Evolutionary conservation across 2,329 filamentous ascomycete species (phyloP).

Genomic region (Penicillium polonicum): DNA sequence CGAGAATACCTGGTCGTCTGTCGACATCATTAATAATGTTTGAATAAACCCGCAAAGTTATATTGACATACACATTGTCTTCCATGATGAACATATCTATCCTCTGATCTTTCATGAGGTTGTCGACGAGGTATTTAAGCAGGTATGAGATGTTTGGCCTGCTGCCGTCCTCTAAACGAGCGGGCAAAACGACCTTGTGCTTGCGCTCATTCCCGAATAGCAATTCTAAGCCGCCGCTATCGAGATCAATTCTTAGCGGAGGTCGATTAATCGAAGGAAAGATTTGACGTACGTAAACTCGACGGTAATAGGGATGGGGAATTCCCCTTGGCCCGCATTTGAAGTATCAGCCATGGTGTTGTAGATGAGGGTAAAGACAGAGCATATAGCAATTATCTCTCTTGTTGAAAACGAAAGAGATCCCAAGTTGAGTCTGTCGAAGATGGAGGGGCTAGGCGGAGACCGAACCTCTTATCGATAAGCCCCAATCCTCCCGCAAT

Average conservation of each 20-base stretch:
- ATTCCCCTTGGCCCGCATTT: constrained; percentile 14
- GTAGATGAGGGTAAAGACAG: background rate
- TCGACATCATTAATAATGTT: constrained; percentile 17
- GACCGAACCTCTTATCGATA: constrained; percentile 40
- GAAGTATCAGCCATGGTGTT: constrained; percentile 9
- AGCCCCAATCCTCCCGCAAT: constrained; percentile 27
- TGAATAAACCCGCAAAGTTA: background rate
- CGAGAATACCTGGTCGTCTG: constrained; percentile 91
- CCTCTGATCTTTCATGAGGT: constrained; percentile 79
- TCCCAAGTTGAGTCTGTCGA: background rate
- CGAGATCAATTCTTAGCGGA: constrained; percentile 10
- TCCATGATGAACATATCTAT: constrained; percentile 90
- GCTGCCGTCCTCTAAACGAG: constrained; percentile 57
- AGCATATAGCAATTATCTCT: background rate
- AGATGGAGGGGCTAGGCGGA: constrained; percentile 18
- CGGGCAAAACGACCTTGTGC: constrained; percentile 68
- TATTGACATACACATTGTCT: constrained; percentile 71
- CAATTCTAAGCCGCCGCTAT: constrained; percentile 87
- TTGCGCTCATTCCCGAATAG: constrained; percentile 82
- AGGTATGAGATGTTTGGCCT: constrained; percentile 71
- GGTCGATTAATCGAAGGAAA: constrained; percentile 1
- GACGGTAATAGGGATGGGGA: constrained; percentile 60
- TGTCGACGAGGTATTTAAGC: constrained; percentile 73
- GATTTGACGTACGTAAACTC: constrained; percentile 65
- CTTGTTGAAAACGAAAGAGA: background rate